These are phyloP conservation scores for Vickermania spadyakhi DNA, from an alignment of 208 protist genomes.

Conservation along the genomic window DNA sequence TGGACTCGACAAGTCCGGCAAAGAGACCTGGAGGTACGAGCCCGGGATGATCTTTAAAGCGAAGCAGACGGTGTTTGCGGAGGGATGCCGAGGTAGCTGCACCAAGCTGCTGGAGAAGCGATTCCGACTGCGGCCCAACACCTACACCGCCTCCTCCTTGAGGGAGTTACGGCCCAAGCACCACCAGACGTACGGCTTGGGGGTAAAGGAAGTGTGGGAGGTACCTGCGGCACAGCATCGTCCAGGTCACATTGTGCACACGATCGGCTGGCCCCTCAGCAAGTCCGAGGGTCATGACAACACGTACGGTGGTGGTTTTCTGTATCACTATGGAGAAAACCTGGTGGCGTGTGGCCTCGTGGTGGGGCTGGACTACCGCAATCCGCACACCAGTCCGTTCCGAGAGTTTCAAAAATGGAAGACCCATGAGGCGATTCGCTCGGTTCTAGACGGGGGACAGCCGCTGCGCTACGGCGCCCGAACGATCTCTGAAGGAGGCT, in stretches of 20 bases:
- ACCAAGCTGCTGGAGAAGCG: constrained; percentile 89
- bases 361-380: constrained; percentile 96
- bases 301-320: constrained; percentile 95
- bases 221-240: constrained; percentile 79
- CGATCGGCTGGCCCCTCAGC: constrained; percentile 90
- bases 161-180: too few relatives aligned
- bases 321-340: constrained; percentile 94
- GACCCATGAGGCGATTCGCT: constrained; percentile 79
- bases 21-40: constrained; percentile 88
- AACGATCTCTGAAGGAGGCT: constrained; percentile 94
- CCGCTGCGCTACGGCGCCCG: constrained; percentile 94
- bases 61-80: constrained; percentile 94
- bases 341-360: constrained; percentile 92
- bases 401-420: constrained; percentile 96
- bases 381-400: constrained; percentile 95
- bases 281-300: constrained; percentile 66
- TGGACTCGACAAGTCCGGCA: constrained; percentile 89
- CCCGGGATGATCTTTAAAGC: constrained; percentile 94
- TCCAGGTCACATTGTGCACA: constrained; percentile 91
- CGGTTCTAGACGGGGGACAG: constrained; percentile 81
- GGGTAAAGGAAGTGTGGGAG: constrained; percentile 97
- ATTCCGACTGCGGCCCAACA: constrained; percentile 75
- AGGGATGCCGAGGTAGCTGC: constrained; percentile 95
- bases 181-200: constrained; percentile 94
- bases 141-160: constrained; percentile 40